These are phyloP conservation scores for Mariannaea elegans DNA, from an alignment of 2,329 filamentous ascomycete species.

Conservation along the genomic window DNA sequence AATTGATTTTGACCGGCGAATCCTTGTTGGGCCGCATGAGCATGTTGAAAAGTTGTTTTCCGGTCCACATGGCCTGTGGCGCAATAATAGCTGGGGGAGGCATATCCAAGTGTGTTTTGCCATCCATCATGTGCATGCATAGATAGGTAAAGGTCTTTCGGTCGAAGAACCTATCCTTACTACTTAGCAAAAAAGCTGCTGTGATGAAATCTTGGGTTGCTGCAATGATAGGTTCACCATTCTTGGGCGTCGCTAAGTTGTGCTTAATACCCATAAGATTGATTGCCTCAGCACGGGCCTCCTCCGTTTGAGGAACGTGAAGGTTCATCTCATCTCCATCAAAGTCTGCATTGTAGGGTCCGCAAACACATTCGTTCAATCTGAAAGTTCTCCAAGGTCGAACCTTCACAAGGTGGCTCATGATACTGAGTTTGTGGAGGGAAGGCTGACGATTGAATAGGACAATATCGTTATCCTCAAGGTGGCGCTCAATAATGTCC, in stretches of 20 bases:
- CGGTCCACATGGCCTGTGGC: conserved; percentile 90
- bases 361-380: conserved; percentile 97
- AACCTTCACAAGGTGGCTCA: conserved; percentile 93
- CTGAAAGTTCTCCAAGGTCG: conserved; percentile 96
- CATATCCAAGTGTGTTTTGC: conserved; percentile 79
- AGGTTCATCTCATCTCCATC: conserved; percentile 99
- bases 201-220: conserved; percentile 99
- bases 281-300: conserved; percentile 93
- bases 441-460: conserved; percentile 98
- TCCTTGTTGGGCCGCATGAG: conserved; percentile 87
- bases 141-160: conserved; percentile 88
- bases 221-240: conserved; percentile 96
- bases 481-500: conserved; percentile 91
- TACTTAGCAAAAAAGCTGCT: conserved; percentile 88
- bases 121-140: conserved; percentile 93
- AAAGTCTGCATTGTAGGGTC: conserved; percentile 98
- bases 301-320: conserved; percentile 97
- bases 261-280: conserved; percentile 98
- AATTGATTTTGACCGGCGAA: conserved; percentile 85
- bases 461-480: conserved; percentile 95
- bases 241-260: conserved; percentile 95
- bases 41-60: conserved; percentile 95
- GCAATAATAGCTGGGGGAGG: conserved; percentile 89
- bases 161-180: conserved; percentile 93
- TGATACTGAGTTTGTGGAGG: conserved; percentile 97